Evolutionary conservation across 306 rosid species (phyloP).

Genomic region (Rosa lucieae): DNA sequence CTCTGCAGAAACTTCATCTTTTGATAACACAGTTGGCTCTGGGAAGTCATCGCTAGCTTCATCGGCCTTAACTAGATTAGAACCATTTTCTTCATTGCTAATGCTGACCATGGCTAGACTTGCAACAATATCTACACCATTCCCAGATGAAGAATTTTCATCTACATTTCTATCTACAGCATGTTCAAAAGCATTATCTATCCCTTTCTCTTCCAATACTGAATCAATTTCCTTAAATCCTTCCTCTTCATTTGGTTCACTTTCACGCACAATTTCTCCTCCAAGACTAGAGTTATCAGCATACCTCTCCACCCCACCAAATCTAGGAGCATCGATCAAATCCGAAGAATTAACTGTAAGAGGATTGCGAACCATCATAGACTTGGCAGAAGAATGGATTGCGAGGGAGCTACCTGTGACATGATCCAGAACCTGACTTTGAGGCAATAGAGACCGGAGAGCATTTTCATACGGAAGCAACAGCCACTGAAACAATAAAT

Average conservation of each 20-base stretch:
- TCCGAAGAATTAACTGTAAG: conserved; percentile 38
- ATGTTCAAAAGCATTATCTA: conserved; percentile 28
- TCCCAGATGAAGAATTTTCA: conserved; percentile 30
- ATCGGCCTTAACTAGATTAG: conserved; percentile 25
- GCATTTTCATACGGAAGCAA: conserved; percentile 70
- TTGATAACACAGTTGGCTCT: conserved; percentile 38
- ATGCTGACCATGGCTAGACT: conserved; percentile 28
- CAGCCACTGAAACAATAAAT: conserved; percentile 62
- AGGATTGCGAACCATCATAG: conserved; percentile 46
- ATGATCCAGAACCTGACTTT: conserved; percentile 10
- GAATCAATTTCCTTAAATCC: conserved; percentile 17
- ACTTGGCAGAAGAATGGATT: conserved; percentile 43
- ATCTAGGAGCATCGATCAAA: conserved; percentile 31
- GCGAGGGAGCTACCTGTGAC: conserved; percentile 19
- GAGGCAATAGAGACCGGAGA: conserved; percentile 55
- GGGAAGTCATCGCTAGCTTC: conserved; percentile 31
- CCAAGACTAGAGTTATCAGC: conserved; percentile 25
- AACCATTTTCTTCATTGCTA: conserved; percentile 28
- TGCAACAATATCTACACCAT: conserved; percentile 24
- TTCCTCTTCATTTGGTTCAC: conserved; percentile 14
- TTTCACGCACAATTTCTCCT: conserved; percentile 24
- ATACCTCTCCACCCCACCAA: conserved; percentile 26
- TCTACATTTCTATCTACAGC: conserved; percentile 12
- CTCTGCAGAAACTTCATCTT: conserved; percentile 25
- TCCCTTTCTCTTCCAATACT: conserved; percentile 10